Conservation (phyloP, 495 filamentous ascomycete genomes). For the Daldinia childiae region DNA sequence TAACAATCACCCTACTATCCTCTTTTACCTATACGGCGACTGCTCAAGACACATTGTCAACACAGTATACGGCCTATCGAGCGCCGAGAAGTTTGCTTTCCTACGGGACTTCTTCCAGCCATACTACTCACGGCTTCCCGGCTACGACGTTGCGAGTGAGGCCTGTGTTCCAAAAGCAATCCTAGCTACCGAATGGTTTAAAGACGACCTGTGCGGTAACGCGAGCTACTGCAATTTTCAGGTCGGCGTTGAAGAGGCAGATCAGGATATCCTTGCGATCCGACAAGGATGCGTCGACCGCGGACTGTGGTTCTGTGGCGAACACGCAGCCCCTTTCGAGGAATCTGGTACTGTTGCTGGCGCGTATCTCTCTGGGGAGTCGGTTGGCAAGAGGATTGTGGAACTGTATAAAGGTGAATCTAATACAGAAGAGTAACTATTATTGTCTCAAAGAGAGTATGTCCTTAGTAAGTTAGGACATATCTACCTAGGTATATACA, state of each 20-base stretch:
- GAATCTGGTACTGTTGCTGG: conserved; percentile 76
- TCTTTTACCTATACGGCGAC: conserved; percentile 77
- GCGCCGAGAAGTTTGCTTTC: conserved; percentile 34
- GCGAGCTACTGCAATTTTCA: conserved; percentile 80
- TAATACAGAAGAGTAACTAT: not conserved
- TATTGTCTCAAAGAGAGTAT: not conserved
- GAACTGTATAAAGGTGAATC: not conserved
- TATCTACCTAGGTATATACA: not conserved
- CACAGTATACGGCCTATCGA: conserved; percentile 14
- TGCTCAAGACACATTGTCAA: conserved; percentile 36
- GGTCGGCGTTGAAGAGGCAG: conserved; percentile 61
- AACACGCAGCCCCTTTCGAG: conserved; percentile 79
- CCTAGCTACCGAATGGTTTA: conserved; percentile 72
- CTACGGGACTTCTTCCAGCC: conserved; percentile 60
- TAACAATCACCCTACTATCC: conserved; percentile 72
- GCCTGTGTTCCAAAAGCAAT: conserved; percentile 64
- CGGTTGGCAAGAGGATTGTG: conserved; percentile 63
- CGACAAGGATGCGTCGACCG: conserved; percentile 85
- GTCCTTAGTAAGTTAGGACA: not conserved
- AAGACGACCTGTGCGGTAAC: conserved; percentile 72
- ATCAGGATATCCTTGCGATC: conserved; percentile 76
- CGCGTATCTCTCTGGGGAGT: conserved; percentile 78
- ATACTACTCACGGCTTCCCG: conserved; percentile 69
- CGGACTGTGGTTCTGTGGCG: conserved; percentile 79
- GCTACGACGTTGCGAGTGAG: conserved; percentile 56